phyloP scores from a whole-genome alignment of 768 basidiomycete genomes.

The Coprinopsis sp. region DNA sequence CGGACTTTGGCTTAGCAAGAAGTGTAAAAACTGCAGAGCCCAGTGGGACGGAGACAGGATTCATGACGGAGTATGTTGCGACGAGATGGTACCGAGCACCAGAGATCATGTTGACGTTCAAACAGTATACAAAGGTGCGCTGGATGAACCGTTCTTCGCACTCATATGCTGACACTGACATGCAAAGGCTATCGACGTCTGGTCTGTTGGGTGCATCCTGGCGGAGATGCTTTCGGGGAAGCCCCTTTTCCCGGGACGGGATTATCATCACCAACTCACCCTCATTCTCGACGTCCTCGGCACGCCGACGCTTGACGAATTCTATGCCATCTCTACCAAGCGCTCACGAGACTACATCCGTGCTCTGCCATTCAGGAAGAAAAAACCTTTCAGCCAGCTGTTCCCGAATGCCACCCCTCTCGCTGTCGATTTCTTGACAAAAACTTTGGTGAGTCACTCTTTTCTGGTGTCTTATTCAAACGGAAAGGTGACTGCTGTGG shows the following conservation, averaged over 20 bases:
- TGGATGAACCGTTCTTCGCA: conserved; percentile 14
- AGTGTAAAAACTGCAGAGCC: conserved; percentile 83
- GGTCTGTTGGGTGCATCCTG: conserved; percentile 84
- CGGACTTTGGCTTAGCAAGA: conserved; percentile 94
- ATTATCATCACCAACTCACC: conserved; percentile 93
- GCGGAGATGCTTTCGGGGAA: conserved; percentile 98
- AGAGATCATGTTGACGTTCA: conserved; percentile 99
- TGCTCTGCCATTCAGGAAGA: conserved; percentile 89
- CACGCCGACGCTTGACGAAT: conserved; percentile 95
- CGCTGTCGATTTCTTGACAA: conserved; percentile 66
- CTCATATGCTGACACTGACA: conserved; percentile 11
- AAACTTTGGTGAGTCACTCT: conserved; percentile 58
- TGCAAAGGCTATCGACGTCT: conserved; percentile 74
- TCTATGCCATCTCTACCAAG: conserved; percentile 91
- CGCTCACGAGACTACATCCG: conserved; percentile 94
- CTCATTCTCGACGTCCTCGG: conserved; percentile 96
- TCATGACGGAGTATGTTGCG: conserved; percentile 98
- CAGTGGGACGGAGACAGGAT: conserved; percentile 77
- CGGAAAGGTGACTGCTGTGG: conserved; percentile 1
- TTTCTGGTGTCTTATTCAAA: background rate
- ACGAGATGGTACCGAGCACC: conserved; percentile 99
- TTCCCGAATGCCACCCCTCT: conserved; percentile 89
- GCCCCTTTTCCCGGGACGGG: conserved; percentile 94
- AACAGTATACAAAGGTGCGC: conserved; percentile 88
- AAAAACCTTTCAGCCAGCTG: conserved; percentile 71